Percentiles rank a stretch among this genome's conserved stretches.
Conservation (phyloP, 1,284 basidiomycete genomes). For the Heliocybe sulcata region DNA sequence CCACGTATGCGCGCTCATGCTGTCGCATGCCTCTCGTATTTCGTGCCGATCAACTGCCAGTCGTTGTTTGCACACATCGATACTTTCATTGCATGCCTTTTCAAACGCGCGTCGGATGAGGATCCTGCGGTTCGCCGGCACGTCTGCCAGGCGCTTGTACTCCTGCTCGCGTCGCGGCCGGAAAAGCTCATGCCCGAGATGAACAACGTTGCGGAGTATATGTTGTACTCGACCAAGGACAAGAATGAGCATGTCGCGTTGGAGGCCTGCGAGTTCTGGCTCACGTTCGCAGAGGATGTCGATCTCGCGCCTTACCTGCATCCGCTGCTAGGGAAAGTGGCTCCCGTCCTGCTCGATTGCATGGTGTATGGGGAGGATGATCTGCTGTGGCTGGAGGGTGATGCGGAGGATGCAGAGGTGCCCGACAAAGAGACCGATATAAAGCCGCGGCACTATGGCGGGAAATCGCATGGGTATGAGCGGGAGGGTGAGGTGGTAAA, state of each 20-base stretch:
- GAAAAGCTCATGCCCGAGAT: constrained; percentile 98
- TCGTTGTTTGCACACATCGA: constrained; percentile 91
- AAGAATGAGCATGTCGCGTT: constrained; percentile 92
- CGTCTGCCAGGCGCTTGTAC: constrained; percentile 93
- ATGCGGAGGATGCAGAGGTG: constrained; percentile 77
- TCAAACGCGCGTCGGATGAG: constrained; percentile 92
- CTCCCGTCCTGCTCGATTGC: constrained; percentile 90
- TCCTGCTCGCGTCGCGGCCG: constrained; percentile 87
- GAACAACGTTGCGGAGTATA: constrained; percentile 94
- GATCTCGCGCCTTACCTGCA: constrained; percentile 80
- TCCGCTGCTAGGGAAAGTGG: constrained; percentile 83
- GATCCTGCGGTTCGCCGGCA: constrained; percentile 90
- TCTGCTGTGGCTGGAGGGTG: constrained; percentile 92
- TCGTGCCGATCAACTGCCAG: constrained; percentile 79
- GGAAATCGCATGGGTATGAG: constrained; percentile 79
- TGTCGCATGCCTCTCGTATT: constrained; percentile 90
- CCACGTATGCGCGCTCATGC: constrained; percentile 91
- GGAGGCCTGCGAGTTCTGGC: constrained; percentile 99
- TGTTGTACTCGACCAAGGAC: constrained; percentile 98
- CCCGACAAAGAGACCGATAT: constrained; percentile 95
- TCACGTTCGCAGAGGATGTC: constrained; percentile 96
- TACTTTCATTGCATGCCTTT: constrained; percentile 86
- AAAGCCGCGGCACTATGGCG: constrained; percentile 89
- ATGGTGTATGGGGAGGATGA: constrained; percentile 98
- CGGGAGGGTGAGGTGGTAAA: constrained; percentile 59